Percentiles rank a stretch among this genome's conserved stretches.
These are phyloP conservation scores for Kwoniella bestiolae DNA, from an alignment of 768 basidiomycete genomes.

Conservation along the genomic window DNA sequence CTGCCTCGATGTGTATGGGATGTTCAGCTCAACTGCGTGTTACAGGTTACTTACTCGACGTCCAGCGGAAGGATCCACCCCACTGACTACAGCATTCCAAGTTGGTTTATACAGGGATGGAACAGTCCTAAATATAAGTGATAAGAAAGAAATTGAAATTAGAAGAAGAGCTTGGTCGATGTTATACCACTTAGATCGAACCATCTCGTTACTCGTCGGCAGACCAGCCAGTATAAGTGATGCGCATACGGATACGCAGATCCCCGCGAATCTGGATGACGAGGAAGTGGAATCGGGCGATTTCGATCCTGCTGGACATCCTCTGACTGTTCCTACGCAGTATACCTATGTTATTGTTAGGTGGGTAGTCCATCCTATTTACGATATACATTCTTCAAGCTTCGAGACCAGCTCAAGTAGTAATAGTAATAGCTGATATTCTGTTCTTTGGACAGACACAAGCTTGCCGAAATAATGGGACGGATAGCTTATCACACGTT, in stretches of 20 bases:
- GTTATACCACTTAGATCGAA: slow-evolving; percentile 58
- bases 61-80: slow-evolving; percentile 58
- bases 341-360: slow-evolving; percentile 58
- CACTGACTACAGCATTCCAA: slow-evolving; percentile 58
- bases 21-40: slow-evolving; percentile 2
- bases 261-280: slow-evolving; percentile 58
- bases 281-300: slow-evolving; percentile 55
- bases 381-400: neutral
- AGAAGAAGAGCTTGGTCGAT: slow-evolving; percentile 56
- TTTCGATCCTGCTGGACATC: slow-evolving; percentile 56
- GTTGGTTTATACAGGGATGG: slow-evolving; percentile 58
- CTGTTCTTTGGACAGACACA: slow-evolving; percentile 38
- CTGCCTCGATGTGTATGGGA: neutral
- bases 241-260: slow-evolving; percentile 56
- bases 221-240: slow-evolving; percentile 57
- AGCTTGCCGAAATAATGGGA: slow-evolving; percentile 57
- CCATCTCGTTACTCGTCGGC: slow-evolving; percentile 57
- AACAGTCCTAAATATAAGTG: slow-evolving; percentile 53
- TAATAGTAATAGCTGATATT: slow-evolving; percentile 5
- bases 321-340: slow-evolving; percentile 54
- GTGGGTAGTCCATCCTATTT: slow-evolving; percentile 12
- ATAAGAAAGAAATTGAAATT: slow-evolving; percentile 57
- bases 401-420: neutral
- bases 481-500: slow-evolving; percentile 58
- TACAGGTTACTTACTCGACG: slow-evolving; percentile 56